Evolutionary conservation across 768 basidiomycete genomes (phyloP), one percentile per base, ranked within the genome.

Genomic region (Lactifluus piperatus): DNA sequence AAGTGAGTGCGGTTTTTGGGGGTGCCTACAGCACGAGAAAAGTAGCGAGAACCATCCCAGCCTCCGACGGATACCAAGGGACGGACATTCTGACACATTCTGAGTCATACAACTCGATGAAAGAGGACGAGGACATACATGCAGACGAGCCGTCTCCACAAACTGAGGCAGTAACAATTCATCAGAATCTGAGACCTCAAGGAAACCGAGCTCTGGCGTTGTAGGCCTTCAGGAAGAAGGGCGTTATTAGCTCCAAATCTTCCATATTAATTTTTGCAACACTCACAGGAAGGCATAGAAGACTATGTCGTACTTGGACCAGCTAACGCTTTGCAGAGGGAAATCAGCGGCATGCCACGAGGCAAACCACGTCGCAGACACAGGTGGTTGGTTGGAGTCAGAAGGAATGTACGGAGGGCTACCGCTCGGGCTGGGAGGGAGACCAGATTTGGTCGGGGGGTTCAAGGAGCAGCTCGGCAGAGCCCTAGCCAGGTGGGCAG

Each of bases 281-380:
- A 79, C 80, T 73, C 64, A 85, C 84, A 77, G 84, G 62, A 85
- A 84, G 44, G 83, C 77, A 69, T 83, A 85, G 29, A 74, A 78
- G 70, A 85, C 65, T 47, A 79, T 69, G 46, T 72, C 79, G 64
- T 82, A 84, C 65, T 81, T 81, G 30, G 69, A 58, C 83, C 82
- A 85, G 24, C 78, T 75, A 57, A 85, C 73, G 13, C 72, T 67
- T 41, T 65, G 65, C 4, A 79, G 73, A 13, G 80, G 68, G 62
- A 77, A 72, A 50, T 73, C 63, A 26, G 62, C 54, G 6, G 70
- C 71, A 54, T 77, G 71, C 80, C 80, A 83, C n/a, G 75, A 76
- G 18, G 83, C 74, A 63, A 78, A 82, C 81, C 81, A 85, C 2
- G 77, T 77, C 32, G 79, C 71, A 4, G 80, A 75, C 18, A 83